Evolutionary conservation across 129 eudicot species (phyloP), one percentile per base, ranked within the genome.

Genomic region (Flaveria ramosissima): DNA sequence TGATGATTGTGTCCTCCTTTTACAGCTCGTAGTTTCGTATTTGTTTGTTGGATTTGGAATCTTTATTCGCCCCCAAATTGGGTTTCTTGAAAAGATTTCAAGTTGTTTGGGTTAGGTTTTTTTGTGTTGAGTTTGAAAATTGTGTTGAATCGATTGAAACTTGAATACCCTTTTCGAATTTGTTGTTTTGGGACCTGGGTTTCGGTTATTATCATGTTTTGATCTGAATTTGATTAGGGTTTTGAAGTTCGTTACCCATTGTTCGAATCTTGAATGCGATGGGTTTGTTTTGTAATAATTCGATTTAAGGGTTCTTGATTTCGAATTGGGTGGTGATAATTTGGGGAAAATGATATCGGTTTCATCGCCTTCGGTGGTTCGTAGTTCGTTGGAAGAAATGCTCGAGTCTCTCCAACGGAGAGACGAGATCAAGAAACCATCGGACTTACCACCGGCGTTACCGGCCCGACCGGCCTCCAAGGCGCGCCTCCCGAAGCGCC

Each of bases 361-460:
- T 52, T 72, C 97, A 45, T 87, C 97, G 19, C 80, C 80, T 59
- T 63, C 76, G 76, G 36, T 83, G 47, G 82, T 82, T 80, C 86
- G 96, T 66, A 94, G 98, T 72, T 94, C 98, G 42, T 77, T 94
- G 81, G 98, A 94, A 87, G 98, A 89, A 80, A 89, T 94, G 98
- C 78, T 94, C 47, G 93, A 91, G 14, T 78, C 84, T 52, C 88
- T 94, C 78, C 88, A 79, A 77, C 85, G 76, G 62, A 83, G 83
- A 52, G 92, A 90, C 6, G 96, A 80, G 53, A 53, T 52, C 6
- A 86, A 87, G 83, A 83, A 87, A 76, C 88, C 91, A 1, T 81
- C 83, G 73, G 97, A 94, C 84, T 13, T 83, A 71, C 98, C 97
- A 20, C 98, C 98, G 45, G 97, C 86, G 19, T 71, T 94, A 30